Base-by-base conservation (phyloP, 257 asterid genomes). In the Nicotiana benthamiana region DNA sequence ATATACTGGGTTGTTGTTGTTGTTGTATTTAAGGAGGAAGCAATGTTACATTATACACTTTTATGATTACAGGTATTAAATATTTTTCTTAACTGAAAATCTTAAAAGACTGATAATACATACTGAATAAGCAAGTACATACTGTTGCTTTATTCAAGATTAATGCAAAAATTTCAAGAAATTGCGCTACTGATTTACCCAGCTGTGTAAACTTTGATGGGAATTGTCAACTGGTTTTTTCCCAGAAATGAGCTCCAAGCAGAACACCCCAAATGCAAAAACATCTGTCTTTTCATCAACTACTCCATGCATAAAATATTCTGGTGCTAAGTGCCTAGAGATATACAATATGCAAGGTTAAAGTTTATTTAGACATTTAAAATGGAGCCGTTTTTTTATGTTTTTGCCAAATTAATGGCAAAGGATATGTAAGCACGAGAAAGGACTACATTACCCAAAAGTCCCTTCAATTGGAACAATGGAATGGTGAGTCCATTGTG, bases 201-300 rank as follows among this genome's bases (percentile, higher is more conserved):
- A 95, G 86, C 92, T 85, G 84, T 93, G 99, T 88, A 95, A 80
- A 84, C 99, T 95, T 75, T 90, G 98, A 79, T 95, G 89, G 83
- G 97, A 92, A 77, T 92, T 88, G 85, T 95, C 97, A 22, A 93
- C 97, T 4, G 99, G 98, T 64, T 85, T 91, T 86, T 89, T 93
- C 18, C 98, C 99, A 30, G 99, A 92, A 46, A 95, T 77, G 20
- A 95, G 94, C 88, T 95, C 99, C 53, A 95, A 87, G 63, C 93
- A 72, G 82, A 93, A 87, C 2, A 95, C 99, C 3, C 99, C 99
- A 60, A 93, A 93, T 1, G 99, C 99, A 83, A 95, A 95, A 15
- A 95, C 99, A 75, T 95, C 99, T 5, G 99, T 95, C 88, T 92
- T 95, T 85, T 95, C 99, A 76, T 95, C 98, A 18, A 95, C 99